phyloP scores from a whole-genome alignment of 192 early-diverging fungal genomes.

The Diversispora epigaea region DNA sequence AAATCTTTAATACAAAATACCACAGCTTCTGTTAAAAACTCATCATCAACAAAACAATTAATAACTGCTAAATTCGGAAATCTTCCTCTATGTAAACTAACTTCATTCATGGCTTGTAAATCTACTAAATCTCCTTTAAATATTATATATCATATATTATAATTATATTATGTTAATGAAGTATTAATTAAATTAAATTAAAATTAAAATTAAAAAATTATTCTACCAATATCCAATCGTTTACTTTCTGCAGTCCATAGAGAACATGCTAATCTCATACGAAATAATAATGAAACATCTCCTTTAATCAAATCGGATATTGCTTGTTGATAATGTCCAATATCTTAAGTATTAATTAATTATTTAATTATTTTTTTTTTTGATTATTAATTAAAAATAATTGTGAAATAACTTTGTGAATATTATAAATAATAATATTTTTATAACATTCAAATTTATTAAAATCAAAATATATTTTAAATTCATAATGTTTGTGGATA shows the following conservation, averaged over 20 bases:
- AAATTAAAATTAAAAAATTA: constrained; percentile 48
- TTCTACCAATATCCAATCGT: constrained; percentile 44
- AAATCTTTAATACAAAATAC: constrained; percentile 43
- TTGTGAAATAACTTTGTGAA: background rate
- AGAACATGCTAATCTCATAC: constrained; percentile 77
- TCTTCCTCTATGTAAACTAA: constrained; percentile 82
- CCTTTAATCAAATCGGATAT: constrained; percentile 65
- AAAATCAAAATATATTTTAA: no score
- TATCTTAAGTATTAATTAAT: constrained; percentile 44
- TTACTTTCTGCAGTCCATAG: constrained; percentile 56
- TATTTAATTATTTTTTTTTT: background rate
- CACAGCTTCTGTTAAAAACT: constrained; percentile 82
- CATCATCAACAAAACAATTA: constrained; percentile 77
- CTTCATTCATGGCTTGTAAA: constrained; percentile 82
- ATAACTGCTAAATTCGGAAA: constrained; percentile 80
- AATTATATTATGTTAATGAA: background rate
- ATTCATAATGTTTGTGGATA: constrained; percentile 31
- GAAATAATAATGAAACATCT: constrained; percentile 63
- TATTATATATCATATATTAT: background rate
- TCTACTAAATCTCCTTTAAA: constrained; percentile 31
- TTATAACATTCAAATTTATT: background rate
- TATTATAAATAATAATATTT: constrained; percentile 3
- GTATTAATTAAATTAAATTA: background rate
- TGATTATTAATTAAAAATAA: constrained; percentile 19
- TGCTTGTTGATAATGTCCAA: constrained; percentile 60